Evolutionary conservation across 805 yeast genomes (phyloP).

Genomic region (Danielia oregonensis): DNA sequence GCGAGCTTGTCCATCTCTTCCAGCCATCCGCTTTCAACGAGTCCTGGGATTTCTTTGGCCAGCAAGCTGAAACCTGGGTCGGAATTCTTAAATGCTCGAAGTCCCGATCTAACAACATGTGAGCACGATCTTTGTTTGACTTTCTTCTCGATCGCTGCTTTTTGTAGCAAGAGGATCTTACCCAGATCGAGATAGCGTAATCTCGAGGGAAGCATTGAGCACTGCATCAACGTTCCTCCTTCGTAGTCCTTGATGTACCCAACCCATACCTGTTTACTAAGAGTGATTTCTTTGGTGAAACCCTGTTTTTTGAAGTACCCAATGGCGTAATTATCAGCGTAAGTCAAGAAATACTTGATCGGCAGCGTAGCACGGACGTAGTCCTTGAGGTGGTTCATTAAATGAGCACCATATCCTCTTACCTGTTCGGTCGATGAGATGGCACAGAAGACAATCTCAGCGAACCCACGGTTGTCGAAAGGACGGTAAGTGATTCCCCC

Average conservation of each 20-base stretch:
- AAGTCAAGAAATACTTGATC: slow-evolving; percentile 82
- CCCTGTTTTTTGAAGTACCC: slow-evolving; percentile 99
- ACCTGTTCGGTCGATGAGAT: slow-evolving; percentile 97
- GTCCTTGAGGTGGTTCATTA: slow-evolving; percentile 97
- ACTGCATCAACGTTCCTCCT: slow-evolving; percentile 98
- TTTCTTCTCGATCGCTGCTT: slow-evolving; percentile 85
- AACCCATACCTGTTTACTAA: slow-evolving; percentile 89
- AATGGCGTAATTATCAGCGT: slow-evolving; percentile 98
- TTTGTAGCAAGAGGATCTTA: slow-evolving; percentile 80
- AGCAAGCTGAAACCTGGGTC: slow-evolving; percentile 14
- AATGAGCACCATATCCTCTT: slow-evolving; percentile 96
- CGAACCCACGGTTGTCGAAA: slow-evolving; percentile 84
- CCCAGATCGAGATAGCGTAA: slow-evolving; percentile 81
- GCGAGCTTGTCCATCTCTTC: slow-evolving; percentile 98
- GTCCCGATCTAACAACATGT: slow-evolving; percentile 78
- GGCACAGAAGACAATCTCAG: slow-evolving; percentile 98
- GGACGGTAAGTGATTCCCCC: slow-evolving; percentile 98
- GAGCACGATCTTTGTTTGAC: slow-evolving; percentile 76
- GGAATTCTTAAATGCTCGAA: slow-evolving; percentile 76
- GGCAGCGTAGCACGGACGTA: slow-evolving; percentile 87
- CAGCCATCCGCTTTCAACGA: slow-evolving; percentile 94
- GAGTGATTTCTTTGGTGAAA: slow-evolving; percentile 88
- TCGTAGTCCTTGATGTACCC: slow-evolving; percentile 98
- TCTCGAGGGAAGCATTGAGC: slow-evolving; percentile 84
- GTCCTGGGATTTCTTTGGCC: slow-evolving; percentile 75